phyloP scores from a whole-genome alignment of 805 yeast genomes.

The Cyberlindnera suaveolens region DNA sequence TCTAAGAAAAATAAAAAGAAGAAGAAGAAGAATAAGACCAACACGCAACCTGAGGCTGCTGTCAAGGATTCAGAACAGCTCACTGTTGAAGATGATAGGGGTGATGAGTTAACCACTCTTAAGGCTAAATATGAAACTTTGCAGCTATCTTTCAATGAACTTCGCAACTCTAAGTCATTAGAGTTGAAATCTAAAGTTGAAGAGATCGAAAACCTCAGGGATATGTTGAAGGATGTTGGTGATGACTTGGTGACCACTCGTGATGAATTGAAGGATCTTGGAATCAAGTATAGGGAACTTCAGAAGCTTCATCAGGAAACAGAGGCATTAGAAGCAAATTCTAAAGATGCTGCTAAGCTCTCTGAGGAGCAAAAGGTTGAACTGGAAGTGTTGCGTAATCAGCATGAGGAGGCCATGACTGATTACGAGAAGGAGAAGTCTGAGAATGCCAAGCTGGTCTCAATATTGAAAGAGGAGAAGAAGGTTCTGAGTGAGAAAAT shows the following conservation, averaged over 20 bases:
- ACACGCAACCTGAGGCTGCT: slow-evolving; percentile 6
- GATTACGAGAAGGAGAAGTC: slow-evolving; percentile 18
- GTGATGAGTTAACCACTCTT: background rate
- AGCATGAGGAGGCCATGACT: slow-evolving; percentile 19
- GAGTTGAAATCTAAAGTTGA: slow-evolving; percentile 39
- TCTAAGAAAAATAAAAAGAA: slow-evolving; percentile 17
- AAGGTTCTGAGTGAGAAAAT: slow-evolving; percentile 7
- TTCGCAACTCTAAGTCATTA: slow-evolving; percentile 14
- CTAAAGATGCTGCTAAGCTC: slow-evolving; percentile 2
- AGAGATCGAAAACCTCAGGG: slow-evolving; percentile 66
- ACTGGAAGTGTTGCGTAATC: slow-evolving; percentile 26
- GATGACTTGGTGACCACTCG: slow-evolving; percentile 70
- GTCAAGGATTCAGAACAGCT: slow-evolving; percentile 21
- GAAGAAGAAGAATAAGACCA: slow-evolving; percentile 10
- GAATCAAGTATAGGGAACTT: slow-evolving; percentile 8
- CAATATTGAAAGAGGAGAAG: slow-evolving; percentile 19
- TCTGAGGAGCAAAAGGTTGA: slow-evolving; percentile 21
- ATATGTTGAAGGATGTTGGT: slow-evolving; percentile 72
- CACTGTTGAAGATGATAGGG: slow-evolving; percentile 2
- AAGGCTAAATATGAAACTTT: slow-evolving; percentile 1
- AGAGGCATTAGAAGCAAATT: slow-evolving; percentile 2
- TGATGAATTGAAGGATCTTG: slow-evolving; percentile 44
- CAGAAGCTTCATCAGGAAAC: slow-evolving; percentile 2
- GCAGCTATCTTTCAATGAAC: slow-evolving; percentile 5
- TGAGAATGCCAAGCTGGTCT: slow-evolving; percentile 7